A percentile compares a stretch with the other conserved stretches of the same genome.
phyloP scores from a whole-genome alignment of 2,329 filamentous ascomycete species.

The Pseudocercospora pini-densiflorae region DNA sequence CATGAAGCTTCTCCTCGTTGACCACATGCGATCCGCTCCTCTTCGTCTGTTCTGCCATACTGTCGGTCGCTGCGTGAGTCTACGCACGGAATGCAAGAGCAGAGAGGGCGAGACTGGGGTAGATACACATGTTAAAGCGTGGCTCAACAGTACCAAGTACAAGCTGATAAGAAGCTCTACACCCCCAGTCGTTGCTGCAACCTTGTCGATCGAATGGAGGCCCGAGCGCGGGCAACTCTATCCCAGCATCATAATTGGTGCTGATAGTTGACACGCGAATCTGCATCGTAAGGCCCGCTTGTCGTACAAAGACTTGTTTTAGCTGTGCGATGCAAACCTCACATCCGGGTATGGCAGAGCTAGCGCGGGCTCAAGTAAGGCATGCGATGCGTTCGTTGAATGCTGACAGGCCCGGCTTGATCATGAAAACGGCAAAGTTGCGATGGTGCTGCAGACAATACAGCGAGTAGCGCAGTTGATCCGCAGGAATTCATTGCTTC shows the following conservation, averaged over 20 bases:
- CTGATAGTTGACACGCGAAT: background rate
- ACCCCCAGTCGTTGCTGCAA: constrained; percentile 2
- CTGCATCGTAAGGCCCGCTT: background rate
- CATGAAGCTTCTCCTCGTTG: constrained; percentile 10
- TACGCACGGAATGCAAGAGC: background rate
- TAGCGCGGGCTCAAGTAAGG: background rate
- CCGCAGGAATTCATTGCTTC: too few relatives aligned
- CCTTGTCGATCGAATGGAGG: background rate
- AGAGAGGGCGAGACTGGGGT: background rate
- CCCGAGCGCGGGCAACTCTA: background rate
- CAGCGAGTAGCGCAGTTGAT: too few relatives aligned
- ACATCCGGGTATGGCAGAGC: background rate
- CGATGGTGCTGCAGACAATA: background rate
- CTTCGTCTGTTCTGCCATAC: background rate
- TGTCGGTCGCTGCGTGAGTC: background rate
- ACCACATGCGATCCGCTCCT: background rate
- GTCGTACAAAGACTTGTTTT: background rate
- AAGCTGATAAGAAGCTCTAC: background rate
- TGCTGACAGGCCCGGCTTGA: background rate
- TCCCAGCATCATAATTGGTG: background rate
- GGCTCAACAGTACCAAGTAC: background rate
- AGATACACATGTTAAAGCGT: background rate
- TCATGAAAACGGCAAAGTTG: background rate
- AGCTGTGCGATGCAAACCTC: background rate
- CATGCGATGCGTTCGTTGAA: background rate